phyloP scores from a whole-genome alignment of 441 rosid species.

The Corymbia citriodora region DNA sequence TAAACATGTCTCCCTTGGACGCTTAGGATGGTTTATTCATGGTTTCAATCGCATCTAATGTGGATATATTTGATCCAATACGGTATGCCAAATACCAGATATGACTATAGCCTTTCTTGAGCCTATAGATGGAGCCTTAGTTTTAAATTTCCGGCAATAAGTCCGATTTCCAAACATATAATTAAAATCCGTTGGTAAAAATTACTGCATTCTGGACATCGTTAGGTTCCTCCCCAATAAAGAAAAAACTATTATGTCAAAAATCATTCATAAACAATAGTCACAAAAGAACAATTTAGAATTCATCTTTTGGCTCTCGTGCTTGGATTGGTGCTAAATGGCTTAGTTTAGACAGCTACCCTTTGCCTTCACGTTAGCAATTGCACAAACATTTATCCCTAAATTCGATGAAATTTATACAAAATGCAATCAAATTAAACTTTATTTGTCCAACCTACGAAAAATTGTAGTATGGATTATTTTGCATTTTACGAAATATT shows the following conservation, averaged over 20 bases:
- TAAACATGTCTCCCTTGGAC: not conserved
- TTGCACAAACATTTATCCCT: not conserved
- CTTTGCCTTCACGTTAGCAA: not conserved
- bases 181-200: not conserved
- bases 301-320: not conserved
- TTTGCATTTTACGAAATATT: not conserved
- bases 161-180: not conserved
- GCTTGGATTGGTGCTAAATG: not conserved
- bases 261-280: not conserved
- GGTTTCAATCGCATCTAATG: not conserved
- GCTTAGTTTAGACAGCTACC: not conserved
- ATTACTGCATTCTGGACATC: not conserved
- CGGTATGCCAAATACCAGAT: not conserved
- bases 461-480: not conserved
- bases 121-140: not conserved
- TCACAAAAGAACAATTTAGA: not conserved
- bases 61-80: not conserved
- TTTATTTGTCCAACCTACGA: not conserved
- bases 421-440: not conserved
- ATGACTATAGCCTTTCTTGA: not conserved
- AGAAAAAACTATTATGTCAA: not conserved
- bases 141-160: not conserved
- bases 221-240: not conserved
- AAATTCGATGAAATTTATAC: not conserved
- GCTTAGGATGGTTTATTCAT: not conserved